These are phyloP conservation scores for Nitzschia palea DNA, from an alignment of 108 stramenopile species.

Conservation along the genomic window DNA sequence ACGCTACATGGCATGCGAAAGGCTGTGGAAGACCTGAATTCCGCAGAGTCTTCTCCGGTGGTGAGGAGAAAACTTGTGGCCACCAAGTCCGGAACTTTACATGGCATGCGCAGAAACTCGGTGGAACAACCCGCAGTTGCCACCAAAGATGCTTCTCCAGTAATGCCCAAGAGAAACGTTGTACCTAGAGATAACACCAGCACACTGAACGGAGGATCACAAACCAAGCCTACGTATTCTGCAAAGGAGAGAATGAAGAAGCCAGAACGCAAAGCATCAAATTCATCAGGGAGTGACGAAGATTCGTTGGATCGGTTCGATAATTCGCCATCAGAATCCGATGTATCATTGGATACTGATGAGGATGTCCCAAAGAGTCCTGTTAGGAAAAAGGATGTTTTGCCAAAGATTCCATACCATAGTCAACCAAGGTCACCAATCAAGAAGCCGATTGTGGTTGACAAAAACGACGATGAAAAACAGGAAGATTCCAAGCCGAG, in stretches of 20 bases:
- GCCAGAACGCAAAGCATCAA: no score
- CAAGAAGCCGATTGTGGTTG: no score
- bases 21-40: neutral
- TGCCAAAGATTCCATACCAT: no score
- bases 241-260: no score
- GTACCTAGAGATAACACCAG: no score
- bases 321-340: no score
- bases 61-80: constrained; percentile 9
- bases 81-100: constrained; percentile 22
- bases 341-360: constrained; percentile 2
- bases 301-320: no score
- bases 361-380: constrained; percentile 3
- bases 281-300: no score
- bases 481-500: neutral
- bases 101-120: constrained; percentile 9
- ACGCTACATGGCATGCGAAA: constrained; percentile 29
- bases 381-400: neutral
- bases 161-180: neutral
- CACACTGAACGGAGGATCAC: no score
- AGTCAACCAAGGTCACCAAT: no score
- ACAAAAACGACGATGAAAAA: neutral
- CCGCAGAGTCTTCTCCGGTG: neutral
- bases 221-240: no score
- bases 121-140: no score
- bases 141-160: neutral